phyloP scores from a whole-genome alignment of 2,329 filamentous ascomycete species.

The Cercospora janseana region DNA sequence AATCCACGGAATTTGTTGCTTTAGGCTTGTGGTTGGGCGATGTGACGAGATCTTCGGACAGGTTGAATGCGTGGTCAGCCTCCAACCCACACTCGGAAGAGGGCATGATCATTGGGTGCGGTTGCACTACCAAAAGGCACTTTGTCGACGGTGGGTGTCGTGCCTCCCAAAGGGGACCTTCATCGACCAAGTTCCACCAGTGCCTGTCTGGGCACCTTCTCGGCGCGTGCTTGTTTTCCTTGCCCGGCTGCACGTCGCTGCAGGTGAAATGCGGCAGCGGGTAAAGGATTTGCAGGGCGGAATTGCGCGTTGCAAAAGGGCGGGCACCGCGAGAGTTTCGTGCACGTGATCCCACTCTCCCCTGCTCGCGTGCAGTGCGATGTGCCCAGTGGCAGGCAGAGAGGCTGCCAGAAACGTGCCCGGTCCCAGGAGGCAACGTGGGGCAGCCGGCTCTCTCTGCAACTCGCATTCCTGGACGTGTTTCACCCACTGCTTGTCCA shows the following conservation, averaged over 20 bases:
- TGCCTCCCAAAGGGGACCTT: background rate
- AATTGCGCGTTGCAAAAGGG: background rate
- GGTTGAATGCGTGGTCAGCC: constrained; percentile 40
- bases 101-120: background rate
- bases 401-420: too few species aligned
- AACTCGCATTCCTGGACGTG: background rate
- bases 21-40: constrained; percentile 53
- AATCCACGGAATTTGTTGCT: constrained; percentile 55
- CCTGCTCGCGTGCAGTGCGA: too few species aligned
- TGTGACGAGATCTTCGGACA: constrained; percentile 58
- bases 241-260: constrained; percentile 2
- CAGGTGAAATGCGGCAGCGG: background rate
- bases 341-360: too few species aligned
- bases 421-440: background rate
- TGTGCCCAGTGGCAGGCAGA: too few species aligned
- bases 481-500: background rate
- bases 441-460: background rate
- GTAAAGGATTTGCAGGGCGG: background rate
- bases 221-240: constrained; percentile 5
- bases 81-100: too few species aligned
- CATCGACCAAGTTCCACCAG: background rate
- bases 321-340: too few species aligned
- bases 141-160: background rate
- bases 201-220: constrained; percentile 4
- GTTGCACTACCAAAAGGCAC: too few species aligned